A percentile compares a stretch with the other conserved stretches of the same genome.
Conservation (phyloP, 352 stramenopile species). For the Halophytophthora polymorphica region DNA sequence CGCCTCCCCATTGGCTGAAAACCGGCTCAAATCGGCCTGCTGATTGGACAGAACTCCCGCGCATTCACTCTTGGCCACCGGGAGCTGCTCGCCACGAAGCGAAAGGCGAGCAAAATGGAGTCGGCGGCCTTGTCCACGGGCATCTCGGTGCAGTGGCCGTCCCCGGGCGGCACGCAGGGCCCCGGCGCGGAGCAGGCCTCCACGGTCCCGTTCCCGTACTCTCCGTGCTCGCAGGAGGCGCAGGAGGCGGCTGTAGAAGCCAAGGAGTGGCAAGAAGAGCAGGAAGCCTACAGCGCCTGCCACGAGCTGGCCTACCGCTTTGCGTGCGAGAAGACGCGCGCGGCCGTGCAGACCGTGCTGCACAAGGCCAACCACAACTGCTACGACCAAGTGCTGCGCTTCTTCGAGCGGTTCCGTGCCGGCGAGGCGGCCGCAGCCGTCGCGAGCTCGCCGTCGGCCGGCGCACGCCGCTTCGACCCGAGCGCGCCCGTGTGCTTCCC, state of each 20-base stretch:
- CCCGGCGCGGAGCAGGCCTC: background rate
- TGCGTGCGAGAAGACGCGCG: conserved; percentile 48
- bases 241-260: background rate
- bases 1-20: conserved; percentile 25
- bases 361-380: conserved; percentile 63
- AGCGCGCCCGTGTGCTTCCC: conserved; percentile 35
- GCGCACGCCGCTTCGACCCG: conserved; percentile 12
- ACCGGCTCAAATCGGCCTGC: background rate
- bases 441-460: background rate
- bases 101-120: conserved; percentile 27
- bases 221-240: conserved; percentile 1
- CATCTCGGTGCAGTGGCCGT: conserved; percentile 48
- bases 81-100: conserved; percentile 7
- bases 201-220: conserved; percentile 24
- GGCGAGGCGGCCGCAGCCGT: conserved; percentile 2
- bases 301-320: conserved; percentile 74
- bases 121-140: conserved; percentile 47
- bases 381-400: conserved; percentile 59
- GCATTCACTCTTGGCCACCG: conserved; percentile 7
- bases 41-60: conserved; percentile 10
- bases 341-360: conserved; percentile 55
- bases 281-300: conserved; percentile 36
- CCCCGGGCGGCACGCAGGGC: background rate
- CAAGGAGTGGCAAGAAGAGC: conserved; percentile 22
- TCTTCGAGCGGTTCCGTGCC: conserved; percentile 54